phyloP scores from a whole-genome alignment of 2,329 filamentous ascomycete species.

The Aspergillus pseudoterreus region DNA sequence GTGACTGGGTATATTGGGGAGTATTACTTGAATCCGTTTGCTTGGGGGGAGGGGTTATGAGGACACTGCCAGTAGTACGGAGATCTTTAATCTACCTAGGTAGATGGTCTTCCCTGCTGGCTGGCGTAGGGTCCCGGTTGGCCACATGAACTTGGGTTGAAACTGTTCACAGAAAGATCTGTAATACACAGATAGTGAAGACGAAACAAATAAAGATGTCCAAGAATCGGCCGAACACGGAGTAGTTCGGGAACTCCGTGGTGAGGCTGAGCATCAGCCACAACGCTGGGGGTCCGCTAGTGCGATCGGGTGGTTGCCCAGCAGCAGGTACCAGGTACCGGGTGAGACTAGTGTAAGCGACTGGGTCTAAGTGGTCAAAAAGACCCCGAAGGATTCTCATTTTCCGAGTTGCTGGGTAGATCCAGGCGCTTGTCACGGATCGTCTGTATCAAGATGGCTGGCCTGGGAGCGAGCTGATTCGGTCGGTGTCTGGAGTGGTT shows the following conservation, averaged over 20 bases:
- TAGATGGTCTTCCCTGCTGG: too few relatives aligned
- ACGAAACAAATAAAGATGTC: too few relatives aligned
- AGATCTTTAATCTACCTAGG: too few relatives aligned
- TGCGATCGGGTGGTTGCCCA: neutral
- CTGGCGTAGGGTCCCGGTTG: too few relatives aligned
- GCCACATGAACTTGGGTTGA: too few relatives aligned
- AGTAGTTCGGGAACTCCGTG: too few relatives aligned
- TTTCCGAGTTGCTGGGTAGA: neutral
- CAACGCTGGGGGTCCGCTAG: neutral
- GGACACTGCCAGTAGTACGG: neutral
- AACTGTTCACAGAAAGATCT: too few relatives aligned
- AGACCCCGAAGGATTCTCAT: neutral
- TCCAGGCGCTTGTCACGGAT: neutral
- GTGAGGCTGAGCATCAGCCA: too few relatives aligned
- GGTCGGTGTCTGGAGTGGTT: too few relatives aligned
- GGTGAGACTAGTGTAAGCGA: neutral
- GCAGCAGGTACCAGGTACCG: neutral
- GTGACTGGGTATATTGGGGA: neutral
- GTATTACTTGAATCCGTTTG: slow-evolving; percentile 1
- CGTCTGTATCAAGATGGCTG: neutral
- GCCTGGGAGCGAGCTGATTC: neutral
- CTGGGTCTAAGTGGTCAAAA: neutral
- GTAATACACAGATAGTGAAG: too few relatives aligned
- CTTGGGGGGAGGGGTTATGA: neutral
- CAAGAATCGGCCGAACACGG: too few relatives aligned